These are phyloP conservation scores for grape (Vitis vinifera) DNA, from an alignment of 164 flowering plant genomes.

Conservation along the genomic window ASM3070453v1 NC_081805.1:5736001-5736500, in stretches of 20 bases:
- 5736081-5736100: conserved; percentile 56
- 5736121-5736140: not conserved
- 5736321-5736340: not conserved
- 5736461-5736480: conserved; percentile 22
- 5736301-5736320: conserved; percentile 31
- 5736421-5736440: too few relatives aligned
- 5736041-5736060: conserved; percentile 86
- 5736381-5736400: too few relatives aligned
- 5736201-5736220: not conserved
- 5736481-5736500: conserved; percentile 26
- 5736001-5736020: conserved; percentile 93
- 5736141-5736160: too few relatives aligned
- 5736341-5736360: too few relatives aligned
- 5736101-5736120: not conserved
- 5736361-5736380: too few relatives aligned
- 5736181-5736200: not conserved
- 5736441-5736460: not conserved
- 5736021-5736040: conserved; percentile 92
- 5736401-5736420: too few relatives aligned
- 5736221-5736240: conserved; percentile 60
- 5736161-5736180: too few relatives aligned
- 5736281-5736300: conserved; percentile 90
- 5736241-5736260: conserved; percentile 96
- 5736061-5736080: conserved; percentile 88
- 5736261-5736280: conserved; percentile 88